Evolutionary conservation across 2,329 filamentous ascomycete genomes (phyloP), one percentile per base, ranked within the genome.

Genomic region (Talaromyces funiculosus): DNA sequence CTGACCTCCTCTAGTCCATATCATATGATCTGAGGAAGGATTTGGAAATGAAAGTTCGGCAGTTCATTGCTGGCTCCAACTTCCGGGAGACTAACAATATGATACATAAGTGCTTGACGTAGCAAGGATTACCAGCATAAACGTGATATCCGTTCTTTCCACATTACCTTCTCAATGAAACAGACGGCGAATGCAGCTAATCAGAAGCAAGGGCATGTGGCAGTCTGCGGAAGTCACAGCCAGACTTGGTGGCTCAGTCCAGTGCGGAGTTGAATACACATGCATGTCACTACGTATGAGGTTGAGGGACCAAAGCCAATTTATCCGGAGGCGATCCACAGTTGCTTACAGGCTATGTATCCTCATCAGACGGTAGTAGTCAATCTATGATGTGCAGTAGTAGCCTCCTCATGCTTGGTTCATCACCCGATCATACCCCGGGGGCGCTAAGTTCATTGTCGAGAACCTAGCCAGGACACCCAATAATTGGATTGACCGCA

Each of bases 321-420:
- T 54, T 54, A 54, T 54, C 51, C 51, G 51, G 51, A 7, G 51
- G 26, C 49, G 31, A 53, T 53, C 31, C 31, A 53, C 35, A 18
- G n/a, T 9, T 51, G 4, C 18, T 51, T 51, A 51, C 22, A 51
- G 47, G 47, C 47, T 51, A 51, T 51, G 29, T 14, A 51, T 33
- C 12, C 9, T 51, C 47, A 51, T 33, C 26, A n/a, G n/a, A 4
- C 12, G 14, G 12, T 37, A 40, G 7, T 29, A 29, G 35, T 35
- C 51, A 54, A 54, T 54, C 51, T 38, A 5, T 38, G 33, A 53
- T 31, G 45, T 51, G 45, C 26, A 51, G 33, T 33, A 51, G 33
- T 33, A 20, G 45, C 14, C 43, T 47, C 43, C 43, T 47, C 43
- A n/a, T 7, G n/a, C 18, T 14, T 53, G 14, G 31, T 53, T 37